Base-by-base conservation (phyloP, 805 yeast species). In the Priceomyces carsonii region DNA sequence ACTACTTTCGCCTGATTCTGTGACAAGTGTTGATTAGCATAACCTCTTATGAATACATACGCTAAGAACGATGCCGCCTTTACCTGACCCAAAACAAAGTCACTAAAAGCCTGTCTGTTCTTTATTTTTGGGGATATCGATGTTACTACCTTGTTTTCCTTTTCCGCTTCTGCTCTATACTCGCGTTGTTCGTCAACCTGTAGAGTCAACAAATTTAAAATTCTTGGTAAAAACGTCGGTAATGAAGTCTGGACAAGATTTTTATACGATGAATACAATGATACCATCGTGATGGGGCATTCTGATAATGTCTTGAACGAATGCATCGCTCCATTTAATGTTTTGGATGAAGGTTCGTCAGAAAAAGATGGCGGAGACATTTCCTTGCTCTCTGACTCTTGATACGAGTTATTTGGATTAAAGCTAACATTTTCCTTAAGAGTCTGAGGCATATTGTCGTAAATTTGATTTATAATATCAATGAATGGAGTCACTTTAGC, bases 51-150 rank as follows among this genome's bases (percentile, higher is more conserved):
- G 45, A 85, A 83, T 1, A 90, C 88, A 57, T 90, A 93, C 0
- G 98, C 98, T 50, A 93, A 65, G 49, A 93, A 91, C 0, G 96
- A 88, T 26, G 96, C 91, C 1, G 97, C 95, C 57, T 93, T 93
- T 26, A 95, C 96, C 61, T 93, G 99, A 18, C 96, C 89, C 18
- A 87, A 65, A 10, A 91, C 80, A 50, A 93, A 87, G 50, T 93
- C 98, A 40, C 93, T 85, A 60, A 82, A 93, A 0, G 85, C 82
- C 7, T 79, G 68, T 45, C 96, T 73, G 51, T 89, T 87, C 37
- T 73, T 77, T 44, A 93, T 83, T 5, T 75, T 74, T 1, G 90
- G 82, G 3, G 95, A 76, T 16, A 90, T 83, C 0, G 86, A 75
- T 0, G 89, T 82, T 35, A 79, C 79, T 20, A 77, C 66, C 32